These are phyloP conservation scores for Heliocybe sulcata DNA, from an alignment of 1,284 basidiomycete species.

Conservation along the genomic window DNA sequence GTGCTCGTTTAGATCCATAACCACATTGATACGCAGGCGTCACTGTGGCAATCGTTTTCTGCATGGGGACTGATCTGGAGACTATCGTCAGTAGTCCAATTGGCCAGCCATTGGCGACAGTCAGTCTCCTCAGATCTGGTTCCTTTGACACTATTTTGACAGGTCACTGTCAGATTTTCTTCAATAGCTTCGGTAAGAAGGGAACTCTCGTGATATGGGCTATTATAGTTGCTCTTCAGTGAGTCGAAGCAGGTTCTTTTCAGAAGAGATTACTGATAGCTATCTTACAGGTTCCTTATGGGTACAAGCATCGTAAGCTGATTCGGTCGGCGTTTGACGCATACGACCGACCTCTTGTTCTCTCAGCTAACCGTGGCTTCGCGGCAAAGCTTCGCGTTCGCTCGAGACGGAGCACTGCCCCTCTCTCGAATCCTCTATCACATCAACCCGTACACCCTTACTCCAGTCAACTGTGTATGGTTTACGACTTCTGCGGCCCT, in stretches of 20 bases:
- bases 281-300: background rate
- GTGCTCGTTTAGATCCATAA: too few relatives aligned
- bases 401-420: slow-evolving; percentile 63
- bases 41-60: slow-evolving; percentile 45
- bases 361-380: slow-evolving; percentile 37
- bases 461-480: slow-evolving; percentile 36
- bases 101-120: slow-evolving; percentile 63
- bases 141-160: background rate
- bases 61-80: slow-evolving; percentile 57
- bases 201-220: slow-evolving; percentile 61
- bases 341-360: background rate
- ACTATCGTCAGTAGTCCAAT: slow-evolving; percentile 48
- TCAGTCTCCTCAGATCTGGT: background rate
- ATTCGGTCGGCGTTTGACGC: background rate
- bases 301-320: background rate
- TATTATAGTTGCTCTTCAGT: slow-evolving; percentile 62
- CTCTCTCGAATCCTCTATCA: slow-evolving; percentile 62
- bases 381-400: slow-evolving; percentile 61
- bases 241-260: slow-evolving; percentile 14
- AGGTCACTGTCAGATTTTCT: slow-evolving; percentile 39
- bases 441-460: slow-evolving; percentile 55
- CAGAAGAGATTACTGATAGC: background rate
- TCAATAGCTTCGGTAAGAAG: slow-evolving; percentile 57
- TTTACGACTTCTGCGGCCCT: slow-evolving; percentile 12
- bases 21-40: background rate